These are phyloP conservation scores for Allium cepa DNA, from an alignment of 106 monocot genomes.

Conservation along the genomic window DNA sequence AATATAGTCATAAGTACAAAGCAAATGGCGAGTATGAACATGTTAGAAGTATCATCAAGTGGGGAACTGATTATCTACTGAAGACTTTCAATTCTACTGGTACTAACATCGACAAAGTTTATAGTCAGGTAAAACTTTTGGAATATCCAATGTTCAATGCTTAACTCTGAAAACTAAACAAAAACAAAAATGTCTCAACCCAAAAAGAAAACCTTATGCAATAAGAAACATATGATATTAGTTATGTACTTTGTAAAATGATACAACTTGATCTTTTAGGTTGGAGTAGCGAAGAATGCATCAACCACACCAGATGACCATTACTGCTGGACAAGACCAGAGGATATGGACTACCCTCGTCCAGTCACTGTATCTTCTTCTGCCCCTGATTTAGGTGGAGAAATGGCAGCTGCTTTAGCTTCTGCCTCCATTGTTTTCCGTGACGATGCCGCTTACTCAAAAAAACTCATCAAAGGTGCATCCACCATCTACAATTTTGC, in stretches of 20 bases:
- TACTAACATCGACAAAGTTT: constrained; percentile 23
- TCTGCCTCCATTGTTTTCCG: constrained; percentile 43
- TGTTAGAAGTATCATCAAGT: constrained; percentile 36
- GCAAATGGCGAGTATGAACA: constrained; percentile 40
- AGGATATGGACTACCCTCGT: constrained; percentile 44
- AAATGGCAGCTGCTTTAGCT: constrained; percentile 35
- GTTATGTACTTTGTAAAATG: too few species aligned
- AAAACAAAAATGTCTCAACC: too few species aligned
- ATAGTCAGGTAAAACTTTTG: constrained; percentile 15
- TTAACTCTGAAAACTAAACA: too few species aligned
- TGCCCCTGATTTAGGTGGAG: constrained; percentile 36
- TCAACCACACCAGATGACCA: constrained; percentile 38
- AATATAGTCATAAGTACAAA: constrained; percentile 37
- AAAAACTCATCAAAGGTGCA: constrained; percentile 32
- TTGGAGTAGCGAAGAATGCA: constrained; percentile 21
- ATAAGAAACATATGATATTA: too few species aligned
- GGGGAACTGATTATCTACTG: constrained; percentile 45
- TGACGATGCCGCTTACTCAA: constrained; percentile 26
- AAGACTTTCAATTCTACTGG: constrained; percentile 46
- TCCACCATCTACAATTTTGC: constrained; percentile 34
- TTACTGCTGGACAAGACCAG: constrained; percentile 51
- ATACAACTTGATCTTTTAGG: constrained; percentile 4
- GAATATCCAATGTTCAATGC: too few species aligned
- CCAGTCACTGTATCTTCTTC: constrained; percentile 13
- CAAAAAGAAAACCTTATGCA: too few species aligned